Conservation (phyloP, 495 filamentous ascomycete genomes). For the Niebla homalea region DNA sequence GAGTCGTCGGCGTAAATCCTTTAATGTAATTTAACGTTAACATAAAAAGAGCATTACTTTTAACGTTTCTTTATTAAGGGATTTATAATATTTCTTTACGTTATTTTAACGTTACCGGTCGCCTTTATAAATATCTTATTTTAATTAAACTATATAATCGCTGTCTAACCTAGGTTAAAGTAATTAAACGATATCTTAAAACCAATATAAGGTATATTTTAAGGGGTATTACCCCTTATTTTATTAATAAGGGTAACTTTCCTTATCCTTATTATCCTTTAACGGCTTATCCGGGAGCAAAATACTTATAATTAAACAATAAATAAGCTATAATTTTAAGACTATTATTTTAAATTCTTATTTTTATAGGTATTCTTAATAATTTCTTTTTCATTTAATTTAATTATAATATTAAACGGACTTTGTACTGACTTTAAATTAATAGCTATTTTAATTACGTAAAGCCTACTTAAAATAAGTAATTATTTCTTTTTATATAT, state of each 20-base stretch:
- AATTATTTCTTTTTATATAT: conserved; percentile 11
- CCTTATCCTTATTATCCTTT: background rate
- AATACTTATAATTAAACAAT: background rate
- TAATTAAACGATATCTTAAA: background rate
- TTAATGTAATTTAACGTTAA: too few relatives aligned
- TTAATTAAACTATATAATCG: background rate
- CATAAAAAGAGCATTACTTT: background rate
- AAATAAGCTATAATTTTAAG: background rate
- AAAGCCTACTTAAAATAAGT: conserved; percentile 1
- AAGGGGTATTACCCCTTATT: background rate
- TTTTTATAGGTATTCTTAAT: conserved; percentile 7
- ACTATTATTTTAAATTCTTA: conserved; percentile 7
- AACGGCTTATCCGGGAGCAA: background rate
- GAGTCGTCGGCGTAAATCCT: too few relatives aligned
- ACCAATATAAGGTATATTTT: background rate
- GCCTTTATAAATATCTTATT: background rate
- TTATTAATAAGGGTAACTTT: background rate
- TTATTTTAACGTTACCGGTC: background rate
- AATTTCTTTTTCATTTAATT: conserved; percentile 1
- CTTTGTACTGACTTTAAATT: background rate
- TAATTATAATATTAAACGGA: background rate
- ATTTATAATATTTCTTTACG: too few relatives aligned
- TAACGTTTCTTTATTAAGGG: background rate
- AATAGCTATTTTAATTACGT: background rate
- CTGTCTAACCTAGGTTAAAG: background rate